A percentile compares a stretch with the other conserved stretches of the same genome.
Conservation (phyloP, 1,284 basidiomycete genomes). For the Ustilago tritici region DNA sequence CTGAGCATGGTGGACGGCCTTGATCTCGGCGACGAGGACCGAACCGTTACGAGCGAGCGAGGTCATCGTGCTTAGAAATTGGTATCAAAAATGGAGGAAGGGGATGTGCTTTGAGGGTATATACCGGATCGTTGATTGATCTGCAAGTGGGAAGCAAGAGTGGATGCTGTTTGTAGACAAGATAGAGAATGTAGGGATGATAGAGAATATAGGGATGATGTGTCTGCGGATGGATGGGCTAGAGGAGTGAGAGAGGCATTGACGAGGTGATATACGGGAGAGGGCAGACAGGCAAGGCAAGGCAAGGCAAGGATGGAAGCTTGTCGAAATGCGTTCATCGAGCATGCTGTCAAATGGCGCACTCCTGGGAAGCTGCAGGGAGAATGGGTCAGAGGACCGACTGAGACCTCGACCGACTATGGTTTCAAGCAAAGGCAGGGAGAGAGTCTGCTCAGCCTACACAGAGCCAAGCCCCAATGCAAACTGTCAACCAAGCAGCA, state of each 20-base stretch:
- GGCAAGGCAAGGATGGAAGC: constrained; percentile 11
- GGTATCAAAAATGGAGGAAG: constrained; percentile 11
- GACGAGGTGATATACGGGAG: not conserved
- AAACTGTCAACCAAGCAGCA: constrained; percentile 1
- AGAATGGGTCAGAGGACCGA: constrained; percentile 6
- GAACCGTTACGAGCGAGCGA: constrained; percentile 50
- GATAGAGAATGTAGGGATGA: not conserved
- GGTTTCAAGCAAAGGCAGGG: constrained; percentile 1
- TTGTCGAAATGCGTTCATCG: constrained; percentile 39
- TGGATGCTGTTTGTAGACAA: constrained; percentile 2
- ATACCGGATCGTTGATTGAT: not conserved
- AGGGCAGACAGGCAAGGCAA: not conserved
- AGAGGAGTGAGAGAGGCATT: not conserved
- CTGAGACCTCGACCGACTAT: not conserved
- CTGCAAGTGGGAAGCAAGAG: not conserved
- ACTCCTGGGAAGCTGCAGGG: not conserved
- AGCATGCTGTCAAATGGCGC: constrained; percentile 10
- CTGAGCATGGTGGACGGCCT: constrained; percentile 38
- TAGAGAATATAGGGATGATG: not conserved
- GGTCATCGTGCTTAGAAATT: constrained; percentile 29
- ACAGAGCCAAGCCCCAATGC: constrained; percentile 2
- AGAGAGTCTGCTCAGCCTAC: constrained; percentile 8
- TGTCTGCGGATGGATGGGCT: not conserved
- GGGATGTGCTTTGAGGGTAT: constrained; percentile 9
- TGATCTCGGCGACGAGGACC: constrained; percentile 53